These are phyloP conservation scores for Osmozyma mogii DNA, from an alignment of 805 yeast species.

Conservation along the genomic window DNA sequence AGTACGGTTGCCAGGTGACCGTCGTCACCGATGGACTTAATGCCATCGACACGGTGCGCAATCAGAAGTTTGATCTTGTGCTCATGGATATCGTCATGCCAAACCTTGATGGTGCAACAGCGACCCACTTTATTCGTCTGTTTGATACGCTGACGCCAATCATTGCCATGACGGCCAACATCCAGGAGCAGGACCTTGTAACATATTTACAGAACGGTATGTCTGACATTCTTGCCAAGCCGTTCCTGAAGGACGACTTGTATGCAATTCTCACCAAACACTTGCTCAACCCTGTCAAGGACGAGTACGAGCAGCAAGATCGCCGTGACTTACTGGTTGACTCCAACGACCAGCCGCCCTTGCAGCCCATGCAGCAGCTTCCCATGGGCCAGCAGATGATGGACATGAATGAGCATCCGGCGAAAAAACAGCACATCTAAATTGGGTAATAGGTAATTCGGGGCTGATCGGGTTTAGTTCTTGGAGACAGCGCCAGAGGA, in stretches of 20 bases:
- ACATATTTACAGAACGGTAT: constrained; percentile 81
- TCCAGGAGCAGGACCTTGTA: constrained; percentile 72
- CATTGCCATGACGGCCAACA: constrained; percentile 90
- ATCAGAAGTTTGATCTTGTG: constrained; percentile 65
- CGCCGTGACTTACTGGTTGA: too few relatives aligned
- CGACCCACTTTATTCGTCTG: constrained; percentile 79
- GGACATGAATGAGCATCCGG: too few relatives aligned
- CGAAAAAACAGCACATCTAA: too few relatives aligned
- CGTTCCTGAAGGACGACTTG: constrained; percentile 83
- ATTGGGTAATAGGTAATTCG: too few relatives aligned
- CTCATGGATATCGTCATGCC: constrained; percentile 90
- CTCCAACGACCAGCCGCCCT: too few relatives aligned
- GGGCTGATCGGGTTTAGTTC: too few relatives aligned
- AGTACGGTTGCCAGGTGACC: constrained; percentile 88
- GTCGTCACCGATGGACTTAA: constrained; percentile 89
- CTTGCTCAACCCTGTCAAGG: constrained; percentile 28
- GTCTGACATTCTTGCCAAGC: constrained; percentile 89
- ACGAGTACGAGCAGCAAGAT: constrained; percentile 9
- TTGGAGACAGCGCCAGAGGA: too few relatives aligned
- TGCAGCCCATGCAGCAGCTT: too few relatives aligned
- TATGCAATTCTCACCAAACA: constrained; percentile 73
- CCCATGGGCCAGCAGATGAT: too few relatives aligned
- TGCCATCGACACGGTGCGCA: constrained; percentile 72
- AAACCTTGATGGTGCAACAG: constrained; percentile 80
- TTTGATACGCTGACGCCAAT: constrained; percentile 84